phyloP scores from a whole-genome alignment of 176 grass and related monocot species.

The Aegilops bicornis region DNA sequence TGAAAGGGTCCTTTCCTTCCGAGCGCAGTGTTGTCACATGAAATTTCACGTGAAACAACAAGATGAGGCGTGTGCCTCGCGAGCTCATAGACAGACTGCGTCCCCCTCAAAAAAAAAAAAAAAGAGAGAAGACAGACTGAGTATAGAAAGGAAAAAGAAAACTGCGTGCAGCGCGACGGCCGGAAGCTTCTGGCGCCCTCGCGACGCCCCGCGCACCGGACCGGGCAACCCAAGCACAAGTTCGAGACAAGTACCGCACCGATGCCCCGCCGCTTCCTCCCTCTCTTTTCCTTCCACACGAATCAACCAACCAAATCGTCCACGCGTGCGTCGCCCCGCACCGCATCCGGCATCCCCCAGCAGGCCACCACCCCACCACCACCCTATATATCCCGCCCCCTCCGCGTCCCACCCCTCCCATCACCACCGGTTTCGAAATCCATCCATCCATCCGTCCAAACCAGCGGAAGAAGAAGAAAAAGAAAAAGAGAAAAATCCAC shows the following conservation, averaged over 20 bases:
- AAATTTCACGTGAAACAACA: background rate
- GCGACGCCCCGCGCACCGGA: background rate
- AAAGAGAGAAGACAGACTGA: too few relatives aligned
- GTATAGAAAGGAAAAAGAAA: too few relatives aligned
- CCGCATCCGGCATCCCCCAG: too few relatives aligned
- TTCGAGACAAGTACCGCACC: constrained; percentile 13
- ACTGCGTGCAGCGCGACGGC: too few relatives aligned
- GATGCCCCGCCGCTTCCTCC: background rate
- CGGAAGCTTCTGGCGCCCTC: constrained; percentile 6
- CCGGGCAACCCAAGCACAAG: background rate
- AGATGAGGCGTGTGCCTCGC: too few relatives aligned
- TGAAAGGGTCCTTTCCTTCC: too few relatives aligned
- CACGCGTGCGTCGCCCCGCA: background rate
- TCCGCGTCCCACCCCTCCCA: background rate
- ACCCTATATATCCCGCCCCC: background rate
- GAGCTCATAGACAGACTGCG: too few relatives aligned
- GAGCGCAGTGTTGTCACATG: background rate
- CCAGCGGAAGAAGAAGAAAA: background rate
- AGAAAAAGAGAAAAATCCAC: background rate
- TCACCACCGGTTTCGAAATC: background rate
- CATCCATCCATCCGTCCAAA: too few relatives aligned
- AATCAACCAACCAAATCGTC: background rate
- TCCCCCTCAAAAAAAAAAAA: too few relatives aligned
- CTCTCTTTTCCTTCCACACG: background rate
- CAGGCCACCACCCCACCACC: background rate